Base-by-base conservation (phyloP, 768 basidiomycete genomes). In the Mycena albidolilacea region DNA sequence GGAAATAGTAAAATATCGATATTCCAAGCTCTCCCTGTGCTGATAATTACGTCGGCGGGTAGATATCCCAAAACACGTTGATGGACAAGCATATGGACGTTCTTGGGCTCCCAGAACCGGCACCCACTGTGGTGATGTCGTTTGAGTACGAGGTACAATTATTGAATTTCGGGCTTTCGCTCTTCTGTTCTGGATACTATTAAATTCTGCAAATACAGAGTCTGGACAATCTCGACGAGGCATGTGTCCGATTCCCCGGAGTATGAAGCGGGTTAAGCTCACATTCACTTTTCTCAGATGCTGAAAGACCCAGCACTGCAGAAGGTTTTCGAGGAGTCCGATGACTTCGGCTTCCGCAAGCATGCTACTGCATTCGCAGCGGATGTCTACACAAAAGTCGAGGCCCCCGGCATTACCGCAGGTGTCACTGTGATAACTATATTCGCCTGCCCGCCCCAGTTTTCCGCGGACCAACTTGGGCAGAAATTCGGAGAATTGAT, bases 311-410 rank as follows among this genome's bases (percentile, higher is more conserved):
- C 70, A 14, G 57, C 70, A 17, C 46, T 71, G 44, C 55, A 71
- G 19, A 65, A 59, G 38, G 64, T 71, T 12, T 15, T 71, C 64
- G n/a, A 55, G n/a, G 58, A 64, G 46, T 46, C 70, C 48, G 70
- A 71, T 61, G 58, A 71, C 64, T 71, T 71, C 23, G 70, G 64
- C 63, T 71, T 71, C 57, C 70, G 63, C 70, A 37, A 65, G 30
- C 9, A 39, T 39, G 55, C 70, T 23, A 71, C 55, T 60, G 70
- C 70, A 58, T 71, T 71, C n/a, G 70, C 70, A 23, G 70, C 70
- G 46, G 70, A 71, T 60, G 37, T 71, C 17, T 23, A 39, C 64
- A 65, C 70, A 38, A n/a, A 15, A 50, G 39, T 71, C 57, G 64
- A 71, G 10, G 54, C 46, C 19, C 61, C 69, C 30, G 54, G 19